A percentile compares a stretch with the other conserved stretches of the same genome.
phyloP scores from a whole-genome alignment of 805 yeast species.

The Lipomyces chichibuensis region DNA sequence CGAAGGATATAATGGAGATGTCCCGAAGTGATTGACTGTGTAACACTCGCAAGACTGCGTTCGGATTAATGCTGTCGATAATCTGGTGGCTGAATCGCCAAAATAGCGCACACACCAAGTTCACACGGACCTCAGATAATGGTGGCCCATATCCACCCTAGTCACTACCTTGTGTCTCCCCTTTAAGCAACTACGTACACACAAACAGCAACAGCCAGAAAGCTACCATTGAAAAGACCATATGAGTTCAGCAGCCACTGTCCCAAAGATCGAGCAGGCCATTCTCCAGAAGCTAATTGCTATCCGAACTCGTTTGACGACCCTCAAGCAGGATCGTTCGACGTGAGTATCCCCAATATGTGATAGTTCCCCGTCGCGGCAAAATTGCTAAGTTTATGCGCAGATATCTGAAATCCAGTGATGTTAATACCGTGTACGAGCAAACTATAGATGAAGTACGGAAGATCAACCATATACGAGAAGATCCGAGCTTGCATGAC shows the following conservation, averaged over 20 bases:
- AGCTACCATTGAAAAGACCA: not conserved
- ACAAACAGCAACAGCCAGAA: not conserved
- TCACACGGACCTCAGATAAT: not conserved
- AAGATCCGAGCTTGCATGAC: constrained; percentile 39
- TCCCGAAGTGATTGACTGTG: not conserved
- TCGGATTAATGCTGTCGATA: not conserved
- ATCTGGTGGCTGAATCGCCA: not conserved
- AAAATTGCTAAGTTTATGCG: not conserved
- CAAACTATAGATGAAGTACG: constrained; percentile 41
- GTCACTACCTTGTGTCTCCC: not conserved
- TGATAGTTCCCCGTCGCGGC: not conserved
- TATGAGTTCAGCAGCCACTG: constrained; percentile 29
- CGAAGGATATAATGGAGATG: not conserved
- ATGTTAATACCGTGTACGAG: constrained; percentile 41
- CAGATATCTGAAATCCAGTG: constrained; percentile 43
- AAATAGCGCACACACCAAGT: not conserved
- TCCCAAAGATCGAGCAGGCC: constrained; percentile 41
- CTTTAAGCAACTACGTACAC: not conserved
- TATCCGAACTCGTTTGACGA: constrained; percentile 40
- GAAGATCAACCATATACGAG: constrained; percentile 42
- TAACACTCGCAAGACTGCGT: not conserved
- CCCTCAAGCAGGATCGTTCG: constrained; percentile 44
- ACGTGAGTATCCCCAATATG: constrained; percentile 34
- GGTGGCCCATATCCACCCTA: constrained; percentile 1
- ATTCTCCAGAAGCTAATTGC: constrained; percentile 41